These are phyloP conservation scores for Nothophytophthora sp. DNA, from an alignment of 352 stramenopile species.

Conservation along the genomic window DNA sequence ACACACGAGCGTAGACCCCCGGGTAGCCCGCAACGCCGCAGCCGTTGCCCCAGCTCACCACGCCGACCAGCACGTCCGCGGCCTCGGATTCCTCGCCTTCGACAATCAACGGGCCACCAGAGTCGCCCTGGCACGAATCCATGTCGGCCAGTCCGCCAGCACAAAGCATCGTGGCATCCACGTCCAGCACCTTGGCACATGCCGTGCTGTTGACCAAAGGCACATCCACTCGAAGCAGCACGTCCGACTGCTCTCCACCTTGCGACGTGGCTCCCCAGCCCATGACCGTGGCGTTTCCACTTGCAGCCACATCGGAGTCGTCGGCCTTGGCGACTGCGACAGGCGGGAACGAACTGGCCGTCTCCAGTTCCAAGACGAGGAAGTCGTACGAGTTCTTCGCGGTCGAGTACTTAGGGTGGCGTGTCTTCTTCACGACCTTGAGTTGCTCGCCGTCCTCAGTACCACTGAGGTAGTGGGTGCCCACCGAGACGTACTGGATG, in stretches of 20 bases:
- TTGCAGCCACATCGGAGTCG: constrained; percentile 17
- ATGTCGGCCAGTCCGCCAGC: constrained; percentile 42
- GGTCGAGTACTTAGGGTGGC: constrained; percentile 48
- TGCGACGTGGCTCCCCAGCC: constrained; percentile 34
- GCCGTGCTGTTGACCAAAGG: constrained; percentile 43
- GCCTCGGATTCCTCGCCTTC: constrained; percentile 17
- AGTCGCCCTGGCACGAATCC: constrained; percentile 72
- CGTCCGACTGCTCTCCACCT: constrained; percentile 19
- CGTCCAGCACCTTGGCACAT: constrained; percentile 34
- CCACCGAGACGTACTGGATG: constrained; percentile 55
- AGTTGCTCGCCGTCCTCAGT: constrained; percentile 46
- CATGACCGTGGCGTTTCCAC: constrained; percentile 40
- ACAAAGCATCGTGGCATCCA: constrained; percentile 59
- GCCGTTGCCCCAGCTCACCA: constrained; percentile 62
- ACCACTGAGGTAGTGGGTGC: constrained; percentile 51
- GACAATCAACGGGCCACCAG: constrained; percentile 39
- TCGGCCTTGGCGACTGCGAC: constrained; percentile 32
- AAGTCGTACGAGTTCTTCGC: constrained; percentile 57
- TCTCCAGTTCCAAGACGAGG: constrained; percentile 52
- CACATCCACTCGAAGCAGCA: constrained; percentile 44
- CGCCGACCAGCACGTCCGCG: constrained; percentile 42
- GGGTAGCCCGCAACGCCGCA: constrained; percentile 41
- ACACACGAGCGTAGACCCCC: constrained; percentile 59
- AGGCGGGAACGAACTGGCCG: constrained; percentile 33
- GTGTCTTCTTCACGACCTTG: constrained; percentile 42